These are phyloP conservation scores for Kwoniella europaea DNA, from an alignment of 768 basidiomycete genomes.

Conservation along the genomic window DNA sequence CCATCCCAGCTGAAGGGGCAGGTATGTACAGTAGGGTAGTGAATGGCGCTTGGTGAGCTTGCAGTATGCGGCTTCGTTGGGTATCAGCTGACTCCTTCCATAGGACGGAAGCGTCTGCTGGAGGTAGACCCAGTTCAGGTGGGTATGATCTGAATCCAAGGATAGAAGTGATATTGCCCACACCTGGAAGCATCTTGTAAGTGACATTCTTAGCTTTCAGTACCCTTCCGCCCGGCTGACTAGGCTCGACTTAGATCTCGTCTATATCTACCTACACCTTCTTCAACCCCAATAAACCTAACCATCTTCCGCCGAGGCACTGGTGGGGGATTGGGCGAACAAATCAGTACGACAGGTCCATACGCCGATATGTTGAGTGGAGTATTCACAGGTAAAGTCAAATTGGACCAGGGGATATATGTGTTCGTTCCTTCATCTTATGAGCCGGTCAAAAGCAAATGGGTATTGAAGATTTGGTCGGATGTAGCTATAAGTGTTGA, in stretches of 20 bases:
- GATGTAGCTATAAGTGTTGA: constrained; percentile 35
- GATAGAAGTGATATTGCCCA: constrained; percentile 64
- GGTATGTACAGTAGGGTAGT: constrained; percentile 80
- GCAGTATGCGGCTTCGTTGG: too few relatives aligned
- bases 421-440: constrained; percentile 76
- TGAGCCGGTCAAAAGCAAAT: constrained; percentile 66
- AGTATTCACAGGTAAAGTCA: constrained; percentile 63
- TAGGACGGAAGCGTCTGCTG: constrained; percentile 69
- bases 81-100: neutral
- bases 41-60: constrained; percentile 73
- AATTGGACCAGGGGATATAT: constrained; percentile 70
- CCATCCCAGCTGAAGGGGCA: constrained; percentile 83
- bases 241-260: constrained; percentile 30
- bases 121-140: constrained; percentile 71
- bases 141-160: constrained; percentile 72
- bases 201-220: constrained; percentile 6
- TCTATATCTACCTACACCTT: constrained; percentile 32
- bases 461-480: constrained; percentile 45
- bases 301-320: constrained; percentile 60
- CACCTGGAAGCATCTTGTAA: constrained; percentile 35
- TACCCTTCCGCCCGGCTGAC: neutral
- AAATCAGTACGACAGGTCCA: constrained; percentile 73
- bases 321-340: constrained; percentile 52
- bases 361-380: constrained; percentile 79
- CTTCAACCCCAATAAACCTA: constrained; percentile 48